A percentile compares a stretch with the other conserved stretches of the same genome.
Conservation (phyloP, 495 filamentous ascomycete species). For the Penicillium canariense region DNA sequence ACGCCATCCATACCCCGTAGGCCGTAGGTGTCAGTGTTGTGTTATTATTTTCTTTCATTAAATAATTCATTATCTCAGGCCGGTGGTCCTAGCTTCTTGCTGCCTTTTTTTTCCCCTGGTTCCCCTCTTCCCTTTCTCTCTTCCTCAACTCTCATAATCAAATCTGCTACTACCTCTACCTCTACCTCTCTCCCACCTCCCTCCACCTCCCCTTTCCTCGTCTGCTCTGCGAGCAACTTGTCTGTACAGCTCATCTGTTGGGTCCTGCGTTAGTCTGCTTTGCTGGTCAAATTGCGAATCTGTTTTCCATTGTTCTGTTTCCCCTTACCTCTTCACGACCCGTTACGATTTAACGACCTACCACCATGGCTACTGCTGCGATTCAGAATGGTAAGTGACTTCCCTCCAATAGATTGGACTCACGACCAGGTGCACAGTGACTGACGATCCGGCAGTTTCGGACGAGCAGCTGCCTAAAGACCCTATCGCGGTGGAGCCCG, state of each 20-base stretch:
- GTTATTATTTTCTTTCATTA: no score
- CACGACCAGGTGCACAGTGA: background rate
- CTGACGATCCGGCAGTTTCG: constrained; percentile 9
- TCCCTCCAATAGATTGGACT: background rate
- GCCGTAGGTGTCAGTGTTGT: background rate
- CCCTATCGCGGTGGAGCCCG: constrained; percentile 14
- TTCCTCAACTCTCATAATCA: constrained; percentile 6
- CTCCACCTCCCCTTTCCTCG: background rate
- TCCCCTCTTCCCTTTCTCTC: constrained; percentile 4
- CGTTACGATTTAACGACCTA: constrained; percentile 22
- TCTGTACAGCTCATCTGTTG: constrained; percentile 20
- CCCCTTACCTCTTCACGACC: constrained; percentile 21
- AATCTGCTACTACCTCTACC: background rate
- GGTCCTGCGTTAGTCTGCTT: constrained; percentile 23
- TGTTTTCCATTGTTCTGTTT: constrained; percentile 1
- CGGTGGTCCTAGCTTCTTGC: constrained; percentile 6
- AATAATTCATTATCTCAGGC: no score
- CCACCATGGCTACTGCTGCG: constrained; percentile 24
- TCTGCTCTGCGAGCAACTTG: constrained; percentile 22
- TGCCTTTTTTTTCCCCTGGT: constrained; percentile 1
- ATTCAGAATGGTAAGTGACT: constrained; percentile 21
- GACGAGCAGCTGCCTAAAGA: constrained; percentile 25
- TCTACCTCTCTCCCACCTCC: background rate
- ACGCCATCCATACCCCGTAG: background rate
- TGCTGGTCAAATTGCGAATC: constrained; percentile 30